Percentiles rank a stretch among this genome's conserved stretches.
These are phyloP conservation scores for Malus sylvestris DNA, from an alignment of 306 rosid genomes.

Conservation along the genomic window DNA sequence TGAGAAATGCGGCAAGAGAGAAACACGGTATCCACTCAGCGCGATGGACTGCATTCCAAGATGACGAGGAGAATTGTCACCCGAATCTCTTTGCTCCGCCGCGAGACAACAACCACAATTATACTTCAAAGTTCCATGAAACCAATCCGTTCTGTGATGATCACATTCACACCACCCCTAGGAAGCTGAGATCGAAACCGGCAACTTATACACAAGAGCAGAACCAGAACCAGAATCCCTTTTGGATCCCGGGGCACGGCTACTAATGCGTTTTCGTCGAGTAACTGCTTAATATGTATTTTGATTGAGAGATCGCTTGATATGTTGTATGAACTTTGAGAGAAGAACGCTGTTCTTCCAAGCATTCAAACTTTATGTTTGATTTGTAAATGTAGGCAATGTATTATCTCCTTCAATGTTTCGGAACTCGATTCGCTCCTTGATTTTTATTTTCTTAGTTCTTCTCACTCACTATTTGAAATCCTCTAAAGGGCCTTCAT, in stretches of 20 bases:
- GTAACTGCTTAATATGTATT: not conserved
- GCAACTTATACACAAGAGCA: conserved; percentile 32
- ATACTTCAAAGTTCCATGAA: conserved; percentile 4
- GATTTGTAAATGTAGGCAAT: conserved; percentile 10
- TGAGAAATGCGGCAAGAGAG: conserved; percentile 46
- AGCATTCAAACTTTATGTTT: conserved; percentile 10
- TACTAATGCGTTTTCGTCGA: not conserved
- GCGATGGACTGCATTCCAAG: conserved; percentile 71
- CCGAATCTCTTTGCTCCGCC: conserved; percentile 55
- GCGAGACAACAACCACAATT: not conserved
- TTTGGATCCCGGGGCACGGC: conserved; percentile 33
- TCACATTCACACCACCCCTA: conserved; percentile 5
- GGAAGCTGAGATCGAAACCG: conserved; percentile 40
- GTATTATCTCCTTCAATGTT: not conserved
- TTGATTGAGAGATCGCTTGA: not conserved
- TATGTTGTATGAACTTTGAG: not conserved
- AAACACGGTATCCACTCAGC: conserved; percentile 46
- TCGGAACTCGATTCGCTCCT: not conserved
- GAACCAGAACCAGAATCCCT: conserved; percentile 29
- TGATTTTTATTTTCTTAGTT: not conserved
- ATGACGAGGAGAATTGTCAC: conserved; percentile 67
- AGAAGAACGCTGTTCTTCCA: not conserved
- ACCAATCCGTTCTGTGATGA: conserved; percentile 22
- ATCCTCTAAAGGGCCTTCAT: not conserved
- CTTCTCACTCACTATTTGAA: not conserved